A percentile compares a stretch with the other conserved stretches of the same genome.
phyloP scores from a whole-genome alignment of 2,329 filamentous ascomycete genomes.

The Fusarium abutilonis region DNA sequence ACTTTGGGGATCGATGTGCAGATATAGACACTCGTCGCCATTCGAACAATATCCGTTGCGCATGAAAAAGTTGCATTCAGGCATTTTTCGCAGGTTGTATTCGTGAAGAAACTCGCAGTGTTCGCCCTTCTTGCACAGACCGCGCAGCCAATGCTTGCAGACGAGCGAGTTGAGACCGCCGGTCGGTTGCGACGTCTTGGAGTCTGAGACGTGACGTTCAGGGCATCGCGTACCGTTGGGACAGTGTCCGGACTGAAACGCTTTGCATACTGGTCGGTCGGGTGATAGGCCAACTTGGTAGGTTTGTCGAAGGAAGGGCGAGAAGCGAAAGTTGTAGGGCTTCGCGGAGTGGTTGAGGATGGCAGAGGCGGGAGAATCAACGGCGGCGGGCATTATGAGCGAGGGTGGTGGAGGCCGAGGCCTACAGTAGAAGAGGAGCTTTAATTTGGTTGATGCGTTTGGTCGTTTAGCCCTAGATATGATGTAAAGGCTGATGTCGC shows the following conservation, averaged over 20 bases:
- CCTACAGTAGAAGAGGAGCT: not conserved
- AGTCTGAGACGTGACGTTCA: conserved; percentile 75
- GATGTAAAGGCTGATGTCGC: not conserved
- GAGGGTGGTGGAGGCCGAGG: conserved; percentile 20
- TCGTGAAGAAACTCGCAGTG: conserved; percentile 98
- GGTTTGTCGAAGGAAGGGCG: conserved; percentile 82
- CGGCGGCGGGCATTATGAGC: conserved; percentile 47
- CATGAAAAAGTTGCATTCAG: conserved; percentile 96
- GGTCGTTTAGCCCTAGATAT: not conserved
- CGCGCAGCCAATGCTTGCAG: conserved; percentile 98
- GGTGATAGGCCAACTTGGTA: conserved; percentile 86
- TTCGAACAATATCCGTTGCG: conserved; percentile 95
- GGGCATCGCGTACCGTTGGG: conserved; percentile 85
- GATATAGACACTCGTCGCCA: conserved; percentile 94
- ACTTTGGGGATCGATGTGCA: conserved; percentile 86
- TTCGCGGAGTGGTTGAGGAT: conserved; percentile 68
- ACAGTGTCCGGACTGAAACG: conserved; percentile 87
- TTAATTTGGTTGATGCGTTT: not conserved
- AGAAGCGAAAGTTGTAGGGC: conserved; percentile 81
- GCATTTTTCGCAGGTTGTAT: conserved; percentile 98
- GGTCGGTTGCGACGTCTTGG: conserved; percentile 49
- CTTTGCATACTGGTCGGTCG: conserved; percentile 83
- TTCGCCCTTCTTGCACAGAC: conserved; percentile 96
- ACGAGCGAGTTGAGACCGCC: conserved; percentile 81
- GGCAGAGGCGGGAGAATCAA: conserved; percentile 48